Conservation (phyloP, 2,329 filamentous ascomycete genomes). For the Trichoderma hamatum region DNA sequence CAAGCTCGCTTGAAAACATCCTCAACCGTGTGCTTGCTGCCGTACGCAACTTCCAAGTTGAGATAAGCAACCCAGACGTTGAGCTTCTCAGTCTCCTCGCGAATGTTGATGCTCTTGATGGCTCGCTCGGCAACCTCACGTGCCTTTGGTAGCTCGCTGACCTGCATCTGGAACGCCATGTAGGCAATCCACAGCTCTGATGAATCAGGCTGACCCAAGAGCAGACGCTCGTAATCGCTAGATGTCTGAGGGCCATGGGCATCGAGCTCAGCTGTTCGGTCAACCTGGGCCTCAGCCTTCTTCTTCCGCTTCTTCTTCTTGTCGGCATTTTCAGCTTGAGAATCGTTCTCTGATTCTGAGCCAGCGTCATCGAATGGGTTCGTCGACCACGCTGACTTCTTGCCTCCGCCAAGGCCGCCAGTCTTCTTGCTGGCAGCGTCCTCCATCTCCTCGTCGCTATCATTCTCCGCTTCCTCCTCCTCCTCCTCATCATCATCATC, state of each 20-base stretch:
- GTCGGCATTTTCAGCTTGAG: constrained; percentile 41
- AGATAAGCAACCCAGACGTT: constrained; percentile 95
- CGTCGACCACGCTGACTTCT: constrained; percentile 89
- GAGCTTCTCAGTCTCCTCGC: constrained; percentile 88
- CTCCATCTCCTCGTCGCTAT: constrained; percentile 45
- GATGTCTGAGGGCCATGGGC: constrained; percentile 84
- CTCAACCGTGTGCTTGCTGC: constrained; percentile 78
- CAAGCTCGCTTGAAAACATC: constrained; percentile 89
- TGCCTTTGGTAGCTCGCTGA: constrained; percentile 85
- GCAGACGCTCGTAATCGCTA: constrained; percentile 89
- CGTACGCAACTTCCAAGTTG: constrained; percentile 91
- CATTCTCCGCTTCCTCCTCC: constrained; percentile 43
- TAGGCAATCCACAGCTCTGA: constrained; percentile 93
- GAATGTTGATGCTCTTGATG: constrained; percentile 85
- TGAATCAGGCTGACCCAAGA: constrained; percentile 91
- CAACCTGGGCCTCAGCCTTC: constrained; percentile 78
- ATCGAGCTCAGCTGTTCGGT: constrained; percentile 90
- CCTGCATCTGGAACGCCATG: constrained; percentile 97
- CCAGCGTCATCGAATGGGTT: constrained; percentile 65
- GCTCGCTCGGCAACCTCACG: constrained; percentile 89
- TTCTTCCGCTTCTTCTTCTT: constrained; percentile 68
- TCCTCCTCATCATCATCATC: constrained; percentile 39
- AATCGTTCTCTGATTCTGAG: constrained; percentile 49
- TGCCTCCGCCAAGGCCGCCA: constrained; percentile 53
- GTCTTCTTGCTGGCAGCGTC: constrained; percentile 41